Conservation (phyloP, 164 flowering plant genomes). For the Vitis riparia region DNA sequence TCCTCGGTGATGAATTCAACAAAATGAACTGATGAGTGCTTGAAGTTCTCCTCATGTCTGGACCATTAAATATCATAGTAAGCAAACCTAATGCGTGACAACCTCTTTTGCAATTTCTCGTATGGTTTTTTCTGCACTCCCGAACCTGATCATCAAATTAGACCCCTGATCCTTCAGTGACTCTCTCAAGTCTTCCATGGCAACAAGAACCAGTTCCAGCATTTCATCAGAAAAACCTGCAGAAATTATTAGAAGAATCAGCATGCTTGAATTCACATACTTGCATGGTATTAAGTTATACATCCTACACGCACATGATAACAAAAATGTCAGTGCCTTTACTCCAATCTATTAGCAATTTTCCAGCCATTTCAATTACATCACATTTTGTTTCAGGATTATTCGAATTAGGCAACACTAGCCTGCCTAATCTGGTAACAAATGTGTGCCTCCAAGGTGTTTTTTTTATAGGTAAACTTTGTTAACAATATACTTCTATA, state of each 20-base stretch:
- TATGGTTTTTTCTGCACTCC: conserved; percentile 58
- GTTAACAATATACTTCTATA: not conserved
- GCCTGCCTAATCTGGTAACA: not conserved
- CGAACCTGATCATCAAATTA: conserved; percentile 72
- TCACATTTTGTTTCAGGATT: not conserved
- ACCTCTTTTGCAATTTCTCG: conserved; percentile 62
- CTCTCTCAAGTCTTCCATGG: conserved; percentile 57
- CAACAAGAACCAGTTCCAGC: conserved; percentile 59
- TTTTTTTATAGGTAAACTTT: not conserved
- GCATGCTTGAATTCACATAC: not conserved
- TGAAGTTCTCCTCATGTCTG: conserved; percentile 15
- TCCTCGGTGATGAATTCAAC: conserved; percentile 30
- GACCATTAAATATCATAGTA: conserved; percentile 12
- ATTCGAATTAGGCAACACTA: not conserved
- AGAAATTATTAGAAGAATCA: conserved; percentile 6
- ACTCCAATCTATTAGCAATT: not conserved
- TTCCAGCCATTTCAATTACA: not conserved
- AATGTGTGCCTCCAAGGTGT: not conserved
- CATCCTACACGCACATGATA: not conserved
- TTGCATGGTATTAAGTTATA: not conserved
- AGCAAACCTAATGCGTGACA: conserved; percentile 22
- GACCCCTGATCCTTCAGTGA: conserved; percentile 56
- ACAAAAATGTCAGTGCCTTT: not conserved
- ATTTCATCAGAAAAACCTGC: conserved; percentile 70
- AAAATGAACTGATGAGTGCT: conserved; percentile 15